Conservation (phyloP, 2,329 filamentous ascomycete species). For the Colletotrichum orchidophilum region DNA sequence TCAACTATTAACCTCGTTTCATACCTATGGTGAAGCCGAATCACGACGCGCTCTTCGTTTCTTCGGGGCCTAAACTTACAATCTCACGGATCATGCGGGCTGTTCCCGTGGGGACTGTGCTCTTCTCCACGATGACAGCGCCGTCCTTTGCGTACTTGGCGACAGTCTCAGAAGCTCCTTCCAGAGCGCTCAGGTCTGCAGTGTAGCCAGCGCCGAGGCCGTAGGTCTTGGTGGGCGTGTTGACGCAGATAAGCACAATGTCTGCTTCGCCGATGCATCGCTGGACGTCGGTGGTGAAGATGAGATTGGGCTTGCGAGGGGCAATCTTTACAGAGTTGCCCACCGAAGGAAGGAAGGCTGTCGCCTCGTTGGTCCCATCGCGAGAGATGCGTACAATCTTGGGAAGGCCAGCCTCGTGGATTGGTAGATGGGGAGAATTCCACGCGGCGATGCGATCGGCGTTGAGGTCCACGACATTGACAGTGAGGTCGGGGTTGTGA, state of each 20-base stretch:
- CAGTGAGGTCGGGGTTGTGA: constrained; percentile 74
- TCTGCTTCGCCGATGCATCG: constrained; percentile 73
- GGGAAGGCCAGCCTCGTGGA: constrained; percentile 77
- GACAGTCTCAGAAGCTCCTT: constrained; percentile 74
- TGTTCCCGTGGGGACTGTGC: constrained; percentile 80
- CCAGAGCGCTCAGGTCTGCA: constrained; percentile 77
- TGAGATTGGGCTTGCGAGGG: constrained; percentile 69
- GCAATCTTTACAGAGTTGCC: constrained; percentile 45
- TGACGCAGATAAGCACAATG: constrained; percentile 79
- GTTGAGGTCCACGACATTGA: constrained; percentile 81
- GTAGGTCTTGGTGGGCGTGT: constrained; percentile 79
- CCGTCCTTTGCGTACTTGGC: constrained; percentile 72
- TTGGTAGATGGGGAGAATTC: constrained; percentile 78
- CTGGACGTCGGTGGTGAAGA: constrained; percentile 76
- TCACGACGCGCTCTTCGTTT: not conserved
- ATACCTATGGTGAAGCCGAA: not conserved
- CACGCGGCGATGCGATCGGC: constrained; percentile 72
- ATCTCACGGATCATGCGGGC: constrained; percentile 75
- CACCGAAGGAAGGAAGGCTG: constrained; percentile 50
- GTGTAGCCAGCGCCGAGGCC: constrained; percentile 76
- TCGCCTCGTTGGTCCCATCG: constrained; percentile 60
- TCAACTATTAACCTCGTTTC: not conserved
- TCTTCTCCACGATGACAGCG: constrained; percentile 84
- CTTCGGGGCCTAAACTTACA: constrained; percentile 51
- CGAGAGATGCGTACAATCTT: constrained; percentile 74